A percentile compares a stretch with the other conserved stretches of the same genome.
Conservation (phyloP, 176 grass and related monocot species). For the Aegilops sharonensis region DNA sequence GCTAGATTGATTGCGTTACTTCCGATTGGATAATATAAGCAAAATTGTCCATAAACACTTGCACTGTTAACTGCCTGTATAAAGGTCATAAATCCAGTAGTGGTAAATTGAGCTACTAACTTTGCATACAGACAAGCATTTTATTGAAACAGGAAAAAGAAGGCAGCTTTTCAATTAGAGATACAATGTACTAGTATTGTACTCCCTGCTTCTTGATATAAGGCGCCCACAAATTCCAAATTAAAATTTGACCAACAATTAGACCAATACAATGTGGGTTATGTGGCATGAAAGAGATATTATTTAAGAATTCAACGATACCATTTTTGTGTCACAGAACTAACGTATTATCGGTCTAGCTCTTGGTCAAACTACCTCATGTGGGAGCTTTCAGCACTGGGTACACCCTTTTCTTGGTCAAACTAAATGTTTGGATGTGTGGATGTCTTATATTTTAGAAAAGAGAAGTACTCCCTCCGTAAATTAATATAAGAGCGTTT, state of each 20-base stretch:
- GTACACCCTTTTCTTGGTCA: too few relatives aligned
- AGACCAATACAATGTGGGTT: not conserved
- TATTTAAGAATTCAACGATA: not conserved
- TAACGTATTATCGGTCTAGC: not conserved
- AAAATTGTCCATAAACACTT: conserved; percentile 1
- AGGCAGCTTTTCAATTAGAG: not conserved
- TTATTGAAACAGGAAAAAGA: not conserved
- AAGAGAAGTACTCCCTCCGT: not conserved
- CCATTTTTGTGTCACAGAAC: not conserved
- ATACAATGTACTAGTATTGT: not conserved
- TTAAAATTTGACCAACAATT: not conserved
- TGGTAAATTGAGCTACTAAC: not conserved
- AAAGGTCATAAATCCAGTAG: not conserved
- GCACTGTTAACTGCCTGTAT: not conserved
- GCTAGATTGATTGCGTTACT: not conserved
- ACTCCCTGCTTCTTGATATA: not conserved
- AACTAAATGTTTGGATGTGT: not conserved
- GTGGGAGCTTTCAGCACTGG: too few relatives aligned
- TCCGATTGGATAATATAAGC: not conserved
- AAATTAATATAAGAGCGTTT: too few relatives aligned
- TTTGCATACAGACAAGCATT: not conserved
- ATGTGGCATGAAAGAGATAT: not conserved
- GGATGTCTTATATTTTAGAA: not conserved
- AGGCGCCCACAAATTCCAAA: not conserved
- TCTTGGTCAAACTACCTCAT: not conserved